These are phyloP conservation scores for Hanseniaspora occidentalis DNA, from an alignment of 805 yeast genomes.

Conservation along the genomic window DNA sequence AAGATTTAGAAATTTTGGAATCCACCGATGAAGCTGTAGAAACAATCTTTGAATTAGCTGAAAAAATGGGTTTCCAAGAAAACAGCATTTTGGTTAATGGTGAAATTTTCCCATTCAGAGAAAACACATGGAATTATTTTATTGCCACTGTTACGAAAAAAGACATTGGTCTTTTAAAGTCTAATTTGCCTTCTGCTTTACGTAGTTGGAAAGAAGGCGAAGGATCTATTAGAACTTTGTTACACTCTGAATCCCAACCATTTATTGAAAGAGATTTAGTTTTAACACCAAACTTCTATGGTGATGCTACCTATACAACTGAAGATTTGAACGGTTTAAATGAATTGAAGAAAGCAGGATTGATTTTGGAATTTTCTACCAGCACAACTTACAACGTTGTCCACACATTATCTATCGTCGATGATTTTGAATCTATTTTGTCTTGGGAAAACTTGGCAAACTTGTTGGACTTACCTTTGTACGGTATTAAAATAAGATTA, in stretches of 20 bases:
- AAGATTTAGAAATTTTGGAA: slow-evolving; percentile 14
- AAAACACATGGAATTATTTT: slow-evolving; percentile 40
- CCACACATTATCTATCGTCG: slow-evolving; percentile 42
- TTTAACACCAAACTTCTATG: slow-evolving; percentile 36
- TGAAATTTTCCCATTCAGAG: slow-evolving; percentile 38
- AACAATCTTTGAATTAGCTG: not conserved
- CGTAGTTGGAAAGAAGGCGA: slow-evolving; percentile 7
- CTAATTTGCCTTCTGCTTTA: not conserved
- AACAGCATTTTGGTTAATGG: slow-evolving; percentile 67
- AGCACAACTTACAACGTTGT: slow-evolving; percentile 14
- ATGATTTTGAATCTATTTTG: slow-evolving; percentile 33
- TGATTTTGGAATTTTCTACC: slow-evolving; percentile 14
- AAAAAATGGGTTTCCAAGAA: slow-evolving; percentile 6
- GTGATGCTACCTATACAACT: slow-evolving; percentile 21
- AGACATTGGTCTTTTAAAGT: slow-evolving; percentile 32
- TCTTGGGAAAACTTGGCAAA: slow-evolving; percentile 34
- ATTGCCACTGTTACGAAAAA: slow-evolving; percentile 39
- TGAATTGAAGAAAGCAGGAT: slow-evolving; percentile 7
- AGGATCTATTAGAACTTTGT: slow-evolving; percentile 16
- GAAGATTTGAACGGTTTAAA: slow-evolving; percentile 14
- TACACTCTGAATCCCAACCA: slow-evolving; percentile 18
- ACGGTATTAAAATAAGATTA: slow-evolving; percentile 30
- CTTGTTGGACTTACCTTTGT: slow-evolving; percentile 14
- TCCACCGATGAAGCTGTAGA: slow-evolving; percentile 6
- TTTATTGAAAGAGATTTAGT: slow-evolving; percentile 32